phyloP scores from a whole-genome alignment of 75 land plant species.

The Pinus albicaulis region DNA sequence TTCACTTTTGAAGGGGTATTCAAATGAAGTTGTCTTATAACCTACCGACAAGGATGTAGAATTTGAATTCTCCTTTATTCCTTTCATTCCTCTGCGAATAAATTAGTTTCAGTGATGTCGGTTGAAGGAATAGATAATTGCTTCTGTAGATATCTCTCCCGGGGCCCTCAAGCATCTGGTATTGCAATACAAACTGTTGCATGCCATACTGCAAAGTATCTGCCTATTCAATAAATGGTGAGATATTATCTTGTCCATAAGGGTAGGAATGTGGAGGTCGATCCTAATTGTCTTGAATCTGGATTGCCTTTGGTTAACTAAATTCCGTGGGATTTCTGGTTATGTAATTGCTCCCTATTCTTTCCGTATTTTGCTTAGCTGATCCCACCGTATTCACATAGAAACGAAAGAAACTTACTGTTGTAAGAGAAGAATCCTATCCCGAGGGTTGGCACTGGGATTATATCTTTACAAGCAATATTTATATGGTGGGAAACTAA shows the following conservation, averaged over 20 bases:
- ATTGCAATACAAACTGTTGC: neutral
- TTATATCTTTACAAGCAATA: too few relatives aligned
- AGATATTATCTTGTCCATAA: neutral
- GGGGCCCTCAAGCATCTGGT: neutral
- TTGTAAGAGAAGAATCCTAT: neutral
- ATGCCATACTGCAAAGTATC: too few relatives aligned
- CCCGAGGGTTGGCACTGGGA: neutral
- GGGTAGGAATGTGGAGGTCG: neutral
- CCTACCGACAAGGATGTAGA: too few relatives aligned
- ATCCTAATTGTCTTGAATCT: neutral
- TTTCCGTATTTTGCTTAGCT: neutral
- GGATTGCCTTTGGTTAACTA: neutral
- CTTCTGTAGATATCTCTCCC: neutral
- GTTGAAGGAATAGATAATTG: neutral
- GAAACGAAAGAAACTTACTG: neutral
- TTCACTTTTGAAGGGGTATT: too few relatives aligned
- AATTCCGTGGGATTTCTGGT: neutral
- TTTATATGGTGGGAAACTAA: neutral
- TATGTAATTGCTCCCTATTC: neutral
- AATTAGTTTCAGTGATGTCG: neutral
- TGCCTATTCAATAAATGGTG: too few relatives aligned
- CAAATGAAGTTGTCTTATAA: too few relatives aligned
- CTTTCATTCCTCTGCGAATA: neutral
- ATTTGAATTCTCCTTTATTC: neutral
- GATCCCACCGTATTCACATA: neutral